These are phyloP conservation scores for Obba rivulosa DNA, from an alignment of 768 basidiomycete species.

Conservation along the genomic window DNA sequence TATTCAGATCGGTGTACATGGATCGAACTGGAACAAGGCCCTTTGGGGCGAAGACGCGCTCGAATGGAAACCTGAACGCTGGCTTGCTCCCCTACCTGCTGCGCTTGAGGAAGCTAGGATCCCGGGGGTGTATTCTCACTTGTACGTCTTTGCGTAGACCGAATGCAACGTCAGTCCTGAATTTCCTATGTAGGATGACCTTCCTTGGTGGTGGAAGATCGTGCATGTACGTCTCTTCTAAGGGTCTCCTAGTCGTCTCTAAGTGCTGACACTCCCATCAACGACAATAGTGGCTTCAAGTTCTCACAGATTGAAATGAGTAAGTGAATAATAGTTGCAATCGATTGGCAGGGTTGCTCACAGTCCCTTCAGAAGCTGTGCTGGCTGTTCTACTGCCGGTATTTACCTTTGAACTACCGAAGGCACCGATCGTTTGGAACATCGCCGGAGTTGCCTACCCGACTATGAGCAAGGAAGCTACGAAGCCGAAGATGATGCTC, in stretches of 20 bases:
- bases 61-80: slow-evolving; percentile 38
- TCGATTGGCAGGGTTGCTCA: background rate
- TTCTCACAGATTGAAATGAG: slow-evolving; percentile 52
- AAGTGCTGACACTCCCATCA: background rate
- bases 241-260: background rate
- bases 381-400: slow-evolving; percentile 5
- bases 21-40: slow-evolving; percentile 34
- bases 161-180: no score
- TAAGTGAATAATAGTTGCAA: slow-evolving; percentile 18
- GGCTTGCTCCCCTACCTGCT: slow-evolving; percentile 25
- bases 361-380: no score
- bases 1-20: slow-evolving; percentile 32
- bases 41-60: slow-evolving; percentile 41
- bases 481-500: background rate
- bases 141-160: slow-evolving; percentile 2
- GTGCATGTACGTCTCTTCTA: slow-evolving; percentile 14
- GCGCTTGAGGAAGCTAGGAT: slow-evolving; percentile 11
- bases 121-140: slow-evolving; percentile 14
- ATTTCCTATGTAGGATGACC: slow-evolving; percentile 15
- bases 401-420: slow-evolving; percentile 11
- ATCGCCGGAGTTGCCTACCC: slow-evolving; percentile 2
- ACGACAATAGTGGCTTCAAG: slow-evolving; percentile 39
- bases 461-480: background rate
- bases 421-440: slow-evolving; percentile 11
- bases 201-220: slow-evolving; percentile 17